These are phyloP conservation scores for Apiospora aurea DNA, from an alignment of 2,329 filamentous ascomycete genomes.

Conservation along the genomic window DNA sequence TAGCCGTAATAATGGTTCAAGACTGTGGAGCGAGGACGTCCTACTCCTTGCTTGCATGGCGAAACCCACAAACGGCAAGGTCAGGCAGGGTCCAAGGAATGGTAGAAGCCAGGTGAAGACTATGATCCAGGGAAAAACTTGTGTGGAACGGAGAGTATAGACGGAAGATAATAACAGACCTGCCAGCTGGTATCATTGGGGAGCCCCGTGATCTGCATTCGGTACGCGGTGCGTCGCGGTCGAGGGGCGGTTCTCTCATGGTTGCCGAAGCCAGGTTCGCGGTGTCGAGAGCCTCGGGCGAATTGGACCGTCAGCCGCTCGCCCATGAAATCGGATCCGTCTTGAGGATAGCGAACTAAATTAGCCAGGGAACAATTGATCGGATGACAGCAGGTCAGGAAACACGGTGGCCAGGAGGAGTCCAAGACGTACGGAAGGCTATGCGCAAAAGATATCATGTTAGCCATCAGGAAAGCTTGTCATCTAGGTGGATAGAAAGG, in stretches of 20 bases:
- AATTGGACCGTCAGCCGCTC: constrained; percentile 98
- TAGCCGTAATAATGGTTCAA: constrained; percentile 16
- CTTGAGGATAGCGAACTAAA: constrained; percentile 57
- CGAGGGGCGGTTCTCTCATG: constrained; percentile 70
- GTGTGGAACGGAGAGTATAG: constrained; percentile 50
- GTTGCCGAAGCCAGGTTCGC: constrained; percentile 53
- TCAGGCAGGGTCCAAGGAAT: constrained; percentile 30
- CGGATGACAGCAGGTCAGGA: constrained; percentile 34
- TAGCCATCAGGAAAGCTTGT: constrained; percentile 28
- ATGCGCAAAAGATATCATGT: constrained; percentile 32
- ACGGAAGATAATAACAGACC: constrained; percentile 80
- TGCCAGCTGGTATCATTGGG: constrained; percentile 99
- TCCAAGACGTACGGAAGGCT: constrained; percentile 67
- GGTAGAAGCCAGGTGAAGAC: constrained; percentile 30
- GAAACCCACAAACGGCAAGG: constrained; percentile 37
- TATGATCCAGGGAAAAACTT: constrained; percentile 36
- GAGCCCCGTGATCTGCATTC: constrained; percentile 98
- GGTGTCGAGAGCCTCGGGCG: constrained; percentile 79
- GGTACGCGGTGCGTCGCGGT: constrained; percentile 90
- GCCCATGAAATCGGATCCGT: constrained; percentile 98
- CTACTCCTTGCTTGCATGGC: constrained; percentile 38
- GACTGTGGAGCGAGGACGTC: constrained; percentile 29
- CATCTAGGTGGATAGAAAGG: constrained; percentile 34
- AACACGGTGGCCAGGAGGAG: constrained; percentile 43
- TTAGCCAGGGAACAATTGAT: constrained; percentile 46